These are phyloP conservation scores for Candida oleophila DNA, from an alignment of 805 yeast genomes.

Conservation along the genomic window DNA sequence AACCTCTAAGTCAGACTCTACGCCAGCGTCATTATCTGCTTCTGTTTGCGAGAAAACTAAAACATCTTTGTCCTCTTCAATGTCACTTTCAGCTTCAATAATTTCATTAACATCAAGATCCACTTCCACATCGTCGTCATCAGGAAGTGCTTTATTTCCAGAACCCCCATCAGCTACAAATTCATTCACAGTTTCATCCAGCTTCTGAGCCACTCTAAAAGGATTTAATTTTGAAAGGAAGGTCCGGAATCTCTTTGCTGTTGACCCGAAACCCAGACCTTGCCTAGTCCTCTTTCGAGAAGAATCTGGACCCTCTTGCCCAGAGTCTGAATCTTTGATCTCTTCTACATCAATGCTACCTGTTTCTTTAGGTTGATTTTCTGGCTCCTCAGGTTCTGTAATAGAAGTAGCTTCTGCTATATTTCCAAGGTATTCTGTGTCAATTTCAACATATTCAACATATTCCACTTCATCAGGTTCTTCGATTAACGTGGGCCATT, in stretches of 20 bases:
- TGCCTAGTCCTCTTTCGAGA: no score
- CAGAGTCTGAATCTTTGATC: no score
- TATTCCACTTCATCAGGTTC: background rate
- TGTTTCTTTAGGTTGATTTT: slow-evolving; percentile 7
- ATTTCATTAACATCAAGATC: background rate
- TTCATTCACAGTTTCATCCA: slow-evolving; percentile 2
- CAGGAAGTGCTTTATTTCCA: slow-evolving; percentile 16
- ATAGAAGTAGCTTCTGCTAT: slow-evolving; percentile 1
- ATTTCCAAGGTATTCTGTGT: slow-evolving; percentile 1
- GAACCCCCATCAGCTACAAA: slow-evolving; percentile 23
- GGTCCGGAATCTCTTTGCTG: background rate
- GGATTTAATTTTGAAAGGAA: background rate
- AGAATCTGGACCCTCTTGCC: no score
- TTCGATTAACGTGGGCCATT: background rate
- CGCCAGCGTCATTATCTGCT: slow-evolving; percentile 19
- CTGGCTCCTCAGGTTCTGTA: slow-evolving; percentile 4
- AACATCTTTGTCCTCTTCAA: slow-evolving; percentile 5
- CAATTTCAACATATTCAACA: background rate
- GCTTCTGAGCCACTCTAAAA: slow-evolving; percentile 7
- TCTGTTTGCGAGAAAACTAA: no score
- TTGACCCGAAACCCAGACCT: background rate
- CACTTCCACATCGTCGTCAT: no score
- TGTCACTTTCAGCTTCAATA: background rate
- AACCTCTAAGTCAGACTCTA: background rate
- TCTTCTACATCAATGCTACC: background rate